Base-by-base conservation (phyloP, 352 stramenopile species). In the Phytopythium delawarense region DNA sequence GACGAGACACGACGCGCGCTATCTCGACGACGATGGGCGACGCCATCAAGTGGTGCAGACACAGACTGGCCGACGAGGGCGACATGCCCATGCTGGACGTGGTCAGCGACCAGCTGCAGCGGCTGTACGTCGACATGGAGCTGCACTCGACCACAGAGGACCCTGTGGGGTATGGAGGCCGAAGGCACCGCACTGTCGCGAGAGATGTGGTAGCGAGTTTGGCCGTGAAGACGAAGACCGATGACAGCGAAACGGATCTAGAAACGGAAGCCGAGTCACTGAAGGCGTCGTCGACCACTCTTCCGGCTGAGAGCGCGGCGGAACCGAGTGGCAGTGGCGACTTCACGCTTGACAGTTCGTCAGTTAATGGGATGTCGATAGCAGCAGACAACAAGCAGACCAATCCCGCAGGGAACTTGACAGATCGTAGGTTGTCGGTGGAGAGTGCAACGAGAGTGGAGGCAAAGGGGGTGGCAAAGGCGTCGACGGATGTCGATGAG, bases 91-190 rank as follows among this genome's bases (percentile, higher is more conserved):
- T 63, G 20, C 46, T 76, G 9, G 55, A 70, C 5, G 54, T 37
- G 18, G 59, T 79, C 12, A 64, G 65, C 59, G 35, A 45, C 30
- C 57, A 79, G 30, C 64, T 79, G 32, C 71, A 76, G 55, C 12
- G 61, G 8, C 45, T 79, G 50, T 76, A 69, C 35, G 69, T 76
- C 39, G 65, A 65, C 12, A 79, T 79, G 72, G 69, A 79, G 45
- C 62, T 79, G 9, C 62, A n/a, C 7, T 44, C 39, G 9, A 3
- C 39, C 39, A 44, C 7, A n/a, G 39, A 44, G 18, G 39, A 7
- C 39, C 2, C 39, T 44, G 39, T 44, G 7, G 39, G 39, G 4
- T 20, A 20, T 1, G 39, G 39, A 5, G 39, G 7, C 2, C 7
- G 18, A n/a, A 15, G 39, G 18, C 7, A 9, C 2, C 13, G 39